These are phyloP conservation scores for Coemansia sp. DNA, from an alignment of 192 early-diverging fungal genomes.

Conservation along the genomic window DNA sequence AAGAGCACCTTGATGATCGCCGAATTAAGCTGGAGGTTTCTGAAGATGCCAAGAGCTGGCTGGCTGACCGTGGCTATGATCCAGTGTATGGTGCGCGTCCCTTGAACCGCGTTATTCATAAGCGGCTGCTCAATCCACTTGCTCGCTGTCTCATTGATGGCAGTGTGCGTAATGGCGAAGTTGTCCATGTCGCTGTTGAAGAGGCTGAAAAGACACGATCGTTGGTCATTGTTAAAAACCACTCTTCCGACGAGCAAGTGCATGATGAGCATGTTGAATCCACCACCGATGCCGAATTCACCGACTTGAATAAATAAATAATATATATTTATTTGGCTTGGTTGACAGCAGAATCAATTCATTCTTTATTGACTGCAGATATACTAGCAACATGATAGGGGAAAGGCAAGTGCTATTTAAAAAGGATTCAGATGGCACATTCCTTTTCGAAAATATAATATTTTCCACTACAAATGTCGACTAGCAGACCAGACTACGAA, in stretches of 20 bases:
- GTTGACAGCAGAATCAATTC: no score
- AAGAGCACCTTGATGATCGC: slow-evolving; percentile 59
- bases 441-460: no score
- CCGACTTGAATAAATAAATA: slow-evolving; percentile 12
- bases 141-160: slow-evolving; percentile 65
- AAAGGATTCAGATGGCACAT: no score
- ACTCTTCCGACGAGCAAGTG: slow-evolving; percentile 14
- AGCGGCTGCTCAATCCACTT: slow-evolving; percentile 56
- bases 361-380: no score
- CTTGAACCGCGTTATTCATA: slow-evolving; percentile 66
- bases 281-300: slow-evolving; percentile 32
- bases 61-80: slow-evolving; percentile 65
- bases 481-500: no score
- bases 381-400: no score
- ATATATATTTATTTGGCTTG: not conserved
- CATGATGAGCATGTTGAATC: slow-evolving; percentile 11
- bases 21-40: slow-evolving; percentile 58
- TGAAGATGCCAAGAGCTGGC: slow-evolving; percentile 59
- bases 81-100: slow-evolving; percentile 69
- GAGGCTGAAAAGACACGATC: slow-evolving; percentile 11
- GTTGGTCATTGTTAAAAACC: slow-evolving; percentile 32
- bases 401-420: no score
- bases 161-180: slow-evolving; percentile 57
- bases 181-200: slow-evolving; percentile 50
- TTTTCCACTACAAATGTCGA: no score